Conservation (phyloP, 371 early-diverging fungal species). For the Mucor racemosus region DNA sequence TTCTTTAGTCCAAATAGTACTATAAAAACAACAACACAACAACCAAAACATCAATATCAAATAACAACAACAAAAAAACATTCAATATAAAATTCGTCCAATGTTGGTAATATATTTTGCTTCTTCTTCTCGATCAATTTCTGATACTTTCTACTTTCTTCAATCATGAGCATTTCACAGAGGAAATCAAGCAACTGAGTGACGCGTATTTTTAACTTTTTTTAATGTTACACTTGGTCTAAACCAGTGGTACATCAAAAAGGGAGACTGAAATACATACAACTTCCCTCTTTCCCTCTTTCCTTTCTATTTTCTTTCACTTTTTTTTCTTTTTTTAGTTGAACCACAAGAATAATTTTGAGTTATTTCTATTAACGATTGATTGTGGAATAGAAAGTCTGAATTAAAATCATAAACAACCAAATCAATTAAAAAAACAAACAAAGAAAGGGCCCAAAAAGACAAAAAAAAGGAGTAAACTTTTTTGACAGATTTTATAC, state of each 20-base stretch:
- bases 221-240: constrained; percentile 21
- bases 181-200: background rate
- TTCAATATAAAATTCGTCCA: background rate
- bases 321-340: background rate
- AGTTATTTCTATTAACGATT: no score
- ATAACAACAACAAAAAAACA: background rate
- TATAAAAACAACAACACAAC: background rate
- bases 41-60: background rate
- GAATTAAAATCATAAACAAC: background rate
- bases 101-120: background rate
- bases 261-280: constrained; percentile 11
- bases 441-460: background rate
- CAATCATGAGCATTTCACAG: background rate
- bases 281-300: background rate
- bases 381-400: background rate
- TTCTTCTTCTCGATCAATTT: background rate
- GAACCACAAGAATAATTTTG: no score
- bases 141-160: background rate
- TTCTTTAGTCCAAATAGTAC: constrained; percentile 3
- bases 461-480: constrained; percentile 4
- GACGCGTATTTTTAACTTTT: constrained; percentile 8
- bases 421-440: background rate
- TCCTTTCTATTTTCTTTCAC: background rate
- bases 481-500: constrained; percentile 4
- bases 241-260: constrained; percentile 19